Percentiles rank a stretch among this genome's conserved stretches.
Conservation (phyloP, 306 rosid species). For the Echinosophora koreensis region DNA sequence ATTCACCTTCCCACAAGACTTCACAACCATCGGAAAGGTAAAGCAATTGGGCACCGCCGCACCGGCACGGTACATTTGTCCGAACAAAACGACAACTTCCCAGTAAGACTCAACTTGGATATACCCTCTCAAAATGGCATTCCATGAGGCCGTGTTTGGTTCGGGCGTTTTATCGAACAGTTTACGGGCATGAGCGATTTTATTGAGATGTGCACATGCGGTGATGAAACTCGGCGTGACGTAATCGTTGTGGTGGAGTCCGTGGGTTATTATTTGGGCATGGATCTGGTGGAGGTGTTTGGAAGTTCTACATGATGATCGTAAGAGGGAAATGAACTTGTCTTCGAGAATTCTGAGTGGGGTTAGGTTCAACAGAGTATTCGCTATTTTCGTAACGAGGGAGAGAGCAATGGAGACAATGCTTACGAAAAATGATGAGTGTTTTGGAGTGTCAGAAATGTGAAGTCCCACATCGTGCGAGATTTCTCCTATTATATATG, state of each 20-base stretch:
- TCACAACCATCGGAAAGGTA: conserved; percentile 71
- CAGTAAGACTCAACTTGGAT: conserved; percentile 43
- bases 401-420: background rate
- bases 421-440: too few relatives aligned
- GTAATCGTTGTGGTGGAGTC: conserved; percentile 57
- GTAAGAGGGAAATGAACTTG: conserved; percentile 64
- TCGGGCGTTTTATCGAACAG: conserved; percentile 63
- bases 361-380: conserved; percentile 36
- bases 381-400: conserved; percentile 45
- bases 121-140: conserved; percentile 68
- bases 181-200: conserved; percentile 58
- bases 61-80: conserved; percentile 52
- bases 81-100: conserved; percentile 60
- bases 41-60: conserved; percentile 63
- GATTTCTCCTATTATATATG: too few relatives aligned
- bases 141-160: conserved; percentile 70
- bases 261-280: conserved; percentile 60
- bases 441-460: too few relatives aligned
- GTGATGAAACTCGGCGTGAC: conserved; percentile 60
- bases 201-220: conserved; percentile 50
- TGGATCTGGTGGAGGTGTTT: conserved; percentile 63
- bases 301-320: conserved; percentile 75
- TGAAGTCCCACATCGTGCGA: too few relatives aligned
- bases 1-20: conserved; percentile 59
- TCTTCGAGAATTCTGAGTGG: conserved; percentile 60